Evolutionary conservation across 768 basidiomycete genomes (phyloP), one percentile per base, ranked within the genome.

Genomic region (Phanerochaete sordida): DNA sequence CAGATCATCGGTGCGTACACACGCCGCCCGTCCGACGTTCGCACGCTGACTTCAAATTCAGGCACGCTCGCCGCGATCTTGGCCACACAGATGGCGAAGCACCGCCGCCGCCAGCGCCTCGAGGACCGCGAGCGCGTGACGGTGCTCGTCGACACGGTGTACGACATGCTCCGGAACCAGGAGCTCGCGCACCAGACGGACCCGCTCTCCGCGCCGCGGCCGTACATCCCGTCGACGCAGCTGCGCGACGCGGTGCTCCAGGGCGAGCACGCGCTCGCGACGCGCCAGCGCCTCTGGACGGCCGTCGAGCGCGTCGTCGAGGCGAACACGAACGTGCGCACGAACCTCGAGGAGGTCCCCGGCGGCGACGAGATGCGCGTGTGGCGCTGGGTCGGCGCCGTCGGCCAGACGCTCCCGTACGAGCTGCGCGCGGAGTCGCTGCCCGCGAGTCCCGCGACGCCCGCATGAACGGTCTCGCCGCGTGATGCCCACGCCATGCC

Each of bases 281-380:
- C 75, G 31, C 79, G 92, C 59, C 80, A 80, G 59, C 78, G 83
- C 49, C 67, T 97, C 47, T 97, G 95, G 95, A 79, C 85, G 60
- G 80, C 82, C 64, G 94, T 97, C 51, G 91, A 93, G 71, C 82
- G 80, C 56, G 77, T 94, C 52, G 93, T 97, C 3, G 94, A 95
- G 74, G 84, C 86, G 57, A 97, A 97, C 75, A 84, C 91, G 30
- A 97, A 97, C 73, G 91, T 97, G 45, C 83, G 91, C 62, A 86
- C 85, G 30, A 90, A 89, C 70, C 76, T 93, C 55, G 90, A 91
- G 73, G 94, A 96, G 72, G 82, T 91, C 49, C 80, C 79, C 61
- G 88, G 88, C 64, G 93, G 94, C 12, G 93, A 95, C 73, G 92
- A 93, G 75, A 80, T 87, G 74, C 84, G 91, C 64, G 93, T 93